Percentiles rank a stretch among this genome's conserved stretches.
phyloP scores from a whole-genome alignment of 2,329 filamentous ascomycete genomes.

The Aureobasidium mangrovei region DNA sequence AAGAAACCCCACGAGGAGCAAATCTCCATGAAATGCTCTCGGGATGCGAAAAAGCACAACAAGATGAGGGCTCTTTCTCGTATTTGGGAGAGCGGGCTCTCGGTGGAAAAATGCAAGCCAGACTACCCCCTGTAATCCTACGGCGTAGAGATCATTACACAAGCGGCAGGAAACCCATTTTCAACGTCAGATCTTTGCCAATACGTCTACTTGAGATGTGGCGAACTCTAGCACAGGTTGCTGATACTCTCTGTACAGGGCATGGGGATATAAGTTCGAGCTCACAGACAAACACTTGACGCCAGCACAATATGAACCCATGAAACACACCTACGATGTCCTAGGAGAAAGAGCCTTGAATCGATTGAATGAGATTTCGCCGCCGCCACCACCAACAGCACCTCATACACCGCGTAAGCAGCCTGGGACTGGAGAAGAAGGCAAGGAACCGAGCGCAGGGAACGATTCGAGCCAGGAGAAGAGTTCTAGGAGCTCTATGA shows the following conservation, averaged over 20 bases:
- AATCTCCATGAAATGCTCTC: too few relatives aligned
- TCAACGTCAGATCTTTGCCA: too few relatives aligned
- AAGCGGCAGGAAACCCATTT: too few relatives aligned
- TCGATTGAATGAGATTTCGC: conserved; percentile 53
- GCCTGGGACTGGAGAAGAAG: conserved; percentile 19
- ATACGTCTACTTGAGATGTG: too few relatives aligned
- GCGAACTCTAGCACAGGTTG: too few relatives aligned
- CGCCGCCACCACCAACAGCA: conserved; percentile 27
- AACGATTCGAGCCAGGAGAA: conserved; percentile 15
- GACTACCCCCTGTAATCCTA: too few relatives aligned
- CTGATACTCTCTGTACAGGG: neutral
- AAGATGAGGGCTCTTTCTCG: too few relatives aligned
- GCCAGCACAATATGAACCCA: conserved; percentile 47
- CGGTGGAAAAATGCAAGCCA: too few relatives aligned
- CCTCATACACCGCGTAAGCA: conserved; percentile 28
- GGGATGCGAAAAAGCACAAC: too few relatives aligned
- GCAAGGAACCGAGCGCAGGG: conserved; percentile 10
- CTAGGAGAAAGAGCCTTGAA: conserved; percentile 59
- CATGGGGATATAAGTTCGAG: conserved; percentile 60
- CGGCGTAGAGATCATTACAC: too few relatives aligned
- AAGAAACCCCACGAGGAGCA: too few relatives aligned
- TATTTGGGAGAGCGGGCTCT: too few relatives aligned
- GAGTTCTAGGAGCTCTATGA: conserved; percentile 15
- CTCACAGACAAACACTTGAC: conserved; percentile 58
- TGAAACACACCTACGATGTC: conserved; percentile 60